Percentiles rank a stretch among this genome's conserved stretches.
Evolutionary conservation across 1,139 yeast species (phyloP).

Genomic region (Saccharomycopsis hybrid): DNA sequence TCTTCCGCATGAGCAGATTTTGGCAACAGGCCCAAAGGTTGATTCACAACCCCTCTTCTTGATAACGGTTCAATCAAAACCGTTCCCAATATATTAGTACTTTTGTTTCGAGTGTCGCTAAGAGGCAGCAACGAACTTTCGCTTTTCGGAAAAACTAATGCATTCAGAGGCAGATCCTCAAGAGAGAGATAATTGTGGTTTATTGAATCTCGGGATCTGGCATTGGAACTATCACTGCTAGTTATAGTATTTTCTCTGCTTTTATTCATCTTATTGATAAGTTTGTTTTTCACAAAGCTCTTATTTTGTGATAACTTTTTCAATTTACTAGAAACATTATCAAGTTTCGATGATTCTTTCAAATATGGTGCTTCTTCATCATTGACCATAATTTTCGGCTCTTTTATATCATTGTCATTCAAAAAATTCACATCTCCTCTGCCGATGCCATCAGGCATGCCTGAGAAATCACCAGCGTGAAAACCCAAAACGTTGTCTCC

Average conservation of each 20-base stretch:
- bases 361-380: neutral
- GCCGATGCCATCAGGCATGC: too few species aligned
- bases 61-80: conserved; percentile 11
- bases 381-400: neutral
- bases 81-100: conserved; percentile 3
- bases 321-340: conserved; percentile 6
- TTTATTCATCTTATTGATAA: neutral
- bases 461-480: too few species aligned
- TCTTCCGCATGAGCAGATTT: neutral
- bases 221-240: neutral
- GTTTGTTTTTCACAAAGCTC: neutral
- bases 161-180: too few species aligned
- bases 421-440: too few species aligned
- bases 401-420: too few species aligned
- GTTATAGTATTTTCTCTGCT: neutral
- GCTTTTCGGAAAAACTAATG: too few species aligned
- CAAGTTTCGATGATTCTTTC: neutral
- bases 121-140: too few species aligned
- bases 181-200: too few species aligned
- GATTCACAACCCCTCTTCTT: neutral
- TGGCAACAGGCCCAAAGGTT: conserved; percentile 2
- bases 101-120: neutral
- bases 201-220: neutral
- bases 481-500: too few species aligned
- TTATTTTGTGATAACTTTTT: conserved; percentile 5